phyloP scores from a whole-genome alignment of 768 basidiomycete species.

The Coprinellus aureogranulatus region DNA sequence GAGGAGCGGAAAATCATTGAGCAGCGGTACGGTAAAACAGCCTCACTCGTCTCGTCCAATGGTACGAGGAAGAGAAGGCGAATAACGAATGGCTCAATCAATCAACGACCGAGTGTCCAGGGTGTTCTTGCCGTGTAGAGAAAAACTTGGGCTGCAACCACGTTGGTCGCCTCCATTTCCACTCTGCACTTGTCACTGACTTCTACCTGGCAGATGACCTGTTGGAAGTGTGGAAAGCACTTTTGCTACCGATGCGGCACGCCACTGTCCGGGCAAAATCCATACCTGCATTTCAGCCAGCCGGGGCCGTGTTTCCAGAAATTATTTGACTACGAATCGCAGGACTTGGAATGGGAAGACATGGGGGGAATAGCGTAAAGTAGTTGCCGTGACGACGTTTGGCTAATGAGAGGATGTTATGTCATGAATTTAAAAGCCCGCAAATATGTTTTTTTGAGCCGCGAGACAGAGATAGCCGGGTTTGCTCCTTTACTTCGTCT shows the following conservation, averaged over 20 bases:
- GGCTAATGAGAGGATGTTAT: slow-evolving; percentile 17
- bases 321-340: slow-evolving; percentile 56
- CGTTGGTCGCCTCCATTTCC: slow-evolving; percentile 45
- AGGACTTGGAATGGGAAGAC: slow-evolving; percentile 43
- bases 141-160: slow-evolving; percentile 86
- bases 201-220: slow-evolving; percentile 60
- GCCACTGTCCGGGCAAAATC: slow-evolving; percentile 45
- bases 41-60: slow-evolving; percentile 56
- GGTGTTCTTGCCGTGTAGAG: slow-evolving; percentile 70
- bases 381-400: slow-evolving; percentile 18
- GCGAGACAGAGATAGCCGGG: slow-evolving; percentile 29
- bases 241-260: slow-evolving; percentile 81
- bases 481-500: slow-evolving; percentile 29
- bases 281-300: slow-evolving; percentile 69
- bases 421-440: slow-evolving; percentile 37
- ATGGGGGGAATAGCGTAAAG: slow-evolving; percentile 28
- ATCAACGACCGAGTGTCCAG: slow-evolving; percentile 70
- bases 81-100: slow-evolving; percentile 71
- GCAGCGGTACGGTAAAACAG: slow-evolving; percentile 60
- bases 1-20: slow-evolving; percentile 53
- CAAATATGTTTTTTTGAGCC: slow-evolving; percentile 33
- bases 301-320: slow-evolving; percentile 59
- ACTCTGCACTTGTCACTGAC: slow-evolving; percentile 5
- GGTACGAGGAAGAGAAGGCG: slow-evolving; percentile 70
- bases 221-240: slow-evolving; percentile 68